These are phyloP conservation scores for Fusarium newnesense DNA, from an alignment of 2,329 filamentous ascomycete genomes.

Conservation along the genomic window DNA sequence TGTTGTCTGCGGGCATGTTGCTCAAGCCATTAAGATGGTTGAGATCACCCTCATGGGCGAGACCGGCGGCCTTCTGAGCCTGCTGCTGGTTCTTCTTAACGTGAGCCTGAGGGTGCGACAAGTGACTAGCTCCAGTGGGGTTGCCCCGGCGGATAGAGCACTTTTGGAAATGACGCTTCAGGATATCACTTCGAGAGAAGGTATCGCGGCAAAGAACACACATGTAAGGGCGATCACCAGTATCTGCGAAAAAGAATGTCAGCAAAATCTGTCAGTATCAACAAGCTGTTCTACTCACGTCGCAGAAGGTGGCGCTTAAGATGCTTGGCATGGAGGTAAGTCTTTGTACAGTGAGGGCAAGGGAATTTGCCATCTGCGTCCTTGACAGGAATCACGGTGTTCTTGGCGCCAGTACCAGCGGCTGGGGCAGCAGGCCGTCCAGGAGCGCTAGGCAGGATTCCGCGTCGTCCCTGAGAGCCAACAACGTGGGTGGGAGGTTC, in stretches of 20 bases:
- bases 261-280: conserved; percentile 24
- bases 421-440: conserved; percentile 82
- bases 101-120: conserved; percentile 92
- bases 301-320: conserved; percentile 94
- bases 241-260: conserved; percentile 70
- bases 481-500: conserved; percentile 89
- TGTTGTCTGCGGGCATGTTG: conserved; percentile 66
- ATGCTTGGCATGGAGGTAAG: conserved; percentile 96
- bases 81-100: conserved; percentile 79
- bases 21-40: conserved; percentile 70
- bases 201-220: conserved; percentile 98
- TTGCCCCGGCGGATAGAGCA: conserved; percentile 97
- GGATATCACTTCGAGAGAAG: conserved; percentile 96
- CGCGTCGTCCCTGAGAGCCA: conserved; percentile 90
- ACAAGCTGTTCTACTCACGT: conserved; percentile 75
- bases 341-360: conserved; percentile 98
- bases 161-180: conserved; percentile 99
- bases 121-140: conserved; percentile 91
- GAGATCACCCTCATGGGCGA: conserved; percentile 64
- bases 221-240: conserved; percentile 97
- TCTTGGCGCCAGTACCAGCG: conserved; percentile 78
- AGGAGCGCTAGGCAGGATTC: conserved; percentile 90
- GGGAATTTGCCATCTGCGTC: conserved; percentile 98
- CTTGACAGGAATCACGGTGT: conserved; percentile 87
- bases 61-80: conserved; percentile 65